phyloP scores from a whole-genome alignment of 164 flowering plant genomes.

The Buxus sempervirens region DNA sequence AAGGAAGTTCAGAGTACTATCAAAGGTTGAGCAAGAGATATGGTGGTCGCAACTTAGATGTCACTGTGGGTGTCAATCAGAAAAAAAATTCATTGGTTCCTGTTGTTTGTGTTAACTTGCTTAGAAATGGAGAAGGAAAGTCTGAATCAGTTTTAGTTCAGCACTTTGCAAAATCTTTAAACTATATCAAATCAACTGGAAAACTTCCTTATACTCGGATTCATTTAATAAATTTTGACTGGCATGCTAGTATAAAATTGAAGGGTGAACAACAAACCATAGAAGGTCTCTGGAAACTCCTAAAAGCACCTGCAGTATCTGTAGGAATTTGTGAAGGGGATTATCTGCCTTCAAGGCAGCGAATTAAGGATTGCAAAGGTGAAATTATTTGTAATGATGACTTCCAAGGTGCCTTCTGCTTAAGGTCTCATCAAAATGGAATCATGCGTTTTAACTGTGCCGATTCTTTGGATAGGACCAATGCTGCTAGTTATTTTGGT shows the following conservation, averaged over 20 bases:
- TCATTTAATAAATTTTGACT: constrained; percentile 86
- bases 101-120: constrained; percentile 84
- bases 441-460: constrained; percentile 96
- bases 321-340: constrained; percentile 90
- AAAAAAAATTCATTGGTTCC: constrained; percentile 72
- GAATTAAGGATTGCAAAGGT: constrained; percentile 71
- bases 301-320: constrained; percentile 69
- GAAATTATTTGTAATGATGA: constrained; percentile 68
- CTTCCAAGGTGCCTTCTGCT: constrained; percentile 79
- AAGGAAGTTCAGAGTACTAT: constrained; percentile 82
- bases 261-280: constrained; percentile 95
- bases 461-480: constrained; percentile 96
- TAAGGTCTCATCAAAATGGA: constrained; percentile 92
- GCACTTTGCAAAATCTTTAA: constrained; percentile 90
- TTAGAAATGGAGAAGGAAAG: constrained; percentile 87
- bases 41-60: constrained; percentile 57
- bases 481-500: constrained; percentile 98
- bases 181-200: constrained; percentile 57
- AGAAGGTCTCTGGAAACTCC: constrained; percentile 89
- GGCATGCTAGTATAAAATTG: constrained; percentile 87
- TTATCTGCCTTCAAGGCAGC: constrained; percentile 67
- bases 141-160: constrained; percentile 87
- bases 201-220: constrained; percentile 72
- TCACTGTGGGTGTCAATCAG: constrained; percentile 38
- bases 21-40: constrained; percentile 82